Percentiles rank a stretch among this genome's conserved stretches.
phyloP scores from a whole-genome alignment of 441 rosid species.

The Euphorbia celastroides region DNA sequence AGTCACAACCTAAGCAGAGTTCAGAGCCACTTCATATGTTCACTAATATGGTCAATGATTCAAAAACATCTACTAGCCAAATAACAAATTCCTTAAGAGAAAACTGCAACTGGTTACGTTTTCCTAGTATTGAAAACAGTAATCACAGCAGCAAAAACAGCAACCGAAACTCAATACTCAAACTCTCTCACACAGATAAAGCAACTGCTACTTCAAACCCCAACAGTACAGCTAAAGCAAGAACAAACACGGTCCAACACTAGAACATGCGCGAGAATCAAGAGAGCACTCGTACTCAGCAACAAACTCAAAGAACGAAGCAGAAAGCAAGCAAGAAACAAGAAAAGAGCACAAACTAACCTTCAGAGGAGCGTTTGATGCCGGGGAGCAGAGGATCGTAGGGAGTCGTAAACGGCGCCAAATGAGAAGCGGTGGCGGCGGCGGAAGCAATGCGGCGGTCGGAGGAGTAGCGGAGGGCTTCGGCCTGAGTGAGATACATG shows the following conservation, averaged over 20 bases:
- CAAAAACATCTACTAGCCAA: neutral
- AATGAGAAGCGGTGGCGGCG: constrained; percentile 31
- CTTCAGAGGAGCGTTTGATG: constrained; percentile 71
- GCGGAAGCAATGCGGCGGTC: constrained; percentile 17
- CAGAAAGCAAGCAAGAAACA: neutral
- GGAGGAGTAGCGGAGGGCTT: constrained; percentile 24
- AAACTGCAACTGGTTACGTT: neutral
- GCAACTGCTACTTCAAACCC: neutral
- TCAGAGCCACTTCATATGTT: neutral
- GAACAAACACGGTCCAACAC: too few species aligned
- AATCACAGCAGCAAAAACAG: neutral
- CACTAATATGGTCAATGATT: neutral
- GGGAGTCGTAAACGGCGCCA: constrained; percentile 35
- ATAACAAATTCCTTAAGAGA: neutral
- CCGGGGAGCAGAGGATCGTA: constrained; percentile 50
- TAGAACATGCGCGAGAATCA: too few species aligned
- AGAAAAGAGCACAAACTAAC: constrained; percentile 24
- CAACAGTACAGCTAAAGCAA: neutral
- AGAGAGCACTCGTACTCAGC: neutral
- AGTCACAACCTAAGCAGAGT: neutral
- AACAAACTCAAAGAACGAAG: neutral
- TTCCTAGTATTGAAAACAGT: neutral
- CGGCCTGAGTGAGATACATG: constrained; percentile 28
- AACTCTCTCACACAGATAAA: neutral
- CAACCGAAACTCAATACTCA: neutral